Conservation (phyloP, 345 rosid genomes). For the Pelargonium nanum region DNA sequence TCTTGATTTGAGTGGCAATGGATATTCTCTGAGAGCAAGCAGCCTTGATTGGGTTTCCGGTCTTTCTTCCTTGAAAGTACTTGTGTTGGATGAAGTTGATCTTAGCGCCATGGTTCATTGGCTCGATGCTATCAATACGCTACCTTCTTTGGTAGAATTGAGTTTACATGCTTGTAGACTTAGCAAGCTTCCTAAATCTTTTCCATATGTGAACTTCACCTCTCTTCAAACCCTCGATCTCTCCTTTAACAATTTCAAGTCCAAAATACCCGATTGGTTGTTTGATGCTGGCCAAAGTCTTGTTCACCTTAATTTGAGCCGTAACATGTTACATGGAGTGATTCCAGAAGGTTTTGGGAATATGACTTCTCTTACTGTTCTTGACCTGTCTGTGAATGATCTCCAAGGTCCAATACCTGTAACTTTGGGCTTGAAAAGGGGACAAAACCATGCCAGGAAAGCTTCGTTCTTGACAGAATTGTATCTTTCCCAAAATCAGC, state of each 20-base stretch:
- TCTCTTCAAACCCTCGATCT: constrained; percentile 21
- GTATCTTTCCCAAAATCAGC: constrained; percentile 9
- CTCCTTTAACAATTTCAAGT: constrained; percentile 18
- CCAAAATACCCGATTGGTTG: constrained; percentile 16
- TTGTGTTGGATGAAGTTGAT: constrained; percentile 13
- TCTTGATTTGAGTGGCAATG: constrained; percentile 14
- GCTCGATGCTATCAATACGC: constrained; percentile 13
- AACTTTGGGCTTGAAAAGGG: constrained; percentile 1
- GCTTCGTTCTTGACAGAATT: constrained; percentile 10
- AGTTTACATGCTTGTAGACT: constrained; percentile 13
- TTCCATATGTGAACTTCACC: constrained; percentile 12
- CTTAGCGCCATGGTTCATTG: constrained; percentile 12
- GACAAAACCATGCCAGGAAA: constrained; percentile 2
- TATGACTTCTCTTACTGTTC: constrained; percentile 2
- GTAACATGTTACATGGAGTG: constrained; percentile 10
- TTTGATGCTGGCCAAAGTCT: constrained; percentile 10
- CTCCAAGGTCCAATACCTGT: constrained; percentile 17
- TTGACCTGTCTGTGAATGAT: constrained; percentile 3
- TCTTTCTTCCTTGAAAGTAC: constrained; percentile 16
- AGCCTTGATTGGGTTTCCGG: constrained; percentile 16
- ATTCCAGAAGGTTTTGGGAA: constrained; percentile 8
- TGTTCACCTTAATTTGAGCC: constrained; percentile 11
- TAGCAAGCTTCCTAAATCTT: constrained; percentile 10
- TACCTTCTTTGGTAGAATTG: constrained; percentile 19
- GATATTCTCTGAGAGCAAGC: background rate